Conservation (phyloP, 1,139 yeast genomes). For the Sugiyamaella japonica region DNA sequence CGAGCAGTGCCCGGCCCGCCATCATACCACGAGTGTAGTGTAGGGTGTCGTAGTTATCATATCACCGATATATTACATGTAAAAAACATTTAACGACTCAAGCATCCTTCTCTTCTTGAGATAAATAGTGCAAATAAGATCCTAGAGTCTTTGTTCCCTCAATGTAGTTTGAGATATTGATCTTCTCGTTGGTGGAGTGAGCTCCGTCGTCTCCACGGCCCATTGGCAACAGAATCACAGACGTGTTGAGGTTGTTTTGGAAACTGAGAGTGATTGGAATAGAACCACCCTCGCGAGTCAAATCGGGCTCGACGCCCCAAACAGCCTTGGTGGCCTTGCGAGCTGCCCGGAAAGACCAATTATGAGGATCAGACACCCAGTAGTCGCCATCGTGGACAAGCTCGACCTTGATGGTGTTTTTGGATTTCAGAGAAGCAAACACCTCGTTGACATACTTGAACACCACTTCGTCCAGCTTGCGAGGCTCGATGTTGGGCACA, state of each 20-base stretch:
- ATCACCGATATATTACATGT: no score
- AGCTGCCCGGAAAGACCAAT: constrained; percentile 92
- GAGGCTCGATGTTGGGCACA: constrained; percentile 87
- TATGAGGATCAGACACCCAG: constrained; percentile 95
- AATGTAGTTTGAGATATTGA: constrained; percentile 83
- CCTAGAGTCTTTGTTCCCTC: constrained; percentile 93
- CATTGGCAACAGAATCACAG: constrained; percentile 88
- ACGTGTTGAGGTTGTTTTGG: constrained; percentile 80
- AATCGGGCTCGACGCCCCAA: constrained; percentile 93
- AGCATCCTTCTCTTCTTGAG: constrained; percentile 45
- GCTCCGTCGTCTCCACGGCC: constrained; percentile 99
- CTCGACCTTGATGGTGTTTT: constrained; percentile 70
- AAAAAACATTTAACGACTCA: constrained; percentile 16
- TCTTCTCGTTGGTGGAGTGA: constrained; percentile 94
- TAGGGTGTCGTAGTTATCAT: no score
- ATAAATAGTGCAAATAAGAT: constrained; percentile 88
- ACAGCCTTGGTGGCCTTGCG: constrained; percentile 90
- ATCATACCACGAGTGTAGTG: no score
- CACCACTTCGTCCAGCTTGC: constrained; percentile 75
- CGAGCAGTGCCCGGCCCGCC: no score
- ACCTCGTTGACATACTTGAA: constrained; percentile 64
- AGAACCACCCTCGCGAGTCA: constrained; percentile 98
- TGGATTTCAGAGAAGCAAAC: constrained; percentile 68
- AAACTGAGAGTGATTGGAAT: constrained; percentile 94
- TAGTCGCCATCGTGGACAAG: constrained; percentile 92